A percentile compares a stretch with the other conserved stretches of the same genome.
phyloP scores from a whole-genome alignment of 495 filamentous ascomycete genomes.

The Daldinia vernicosa region DNA sequence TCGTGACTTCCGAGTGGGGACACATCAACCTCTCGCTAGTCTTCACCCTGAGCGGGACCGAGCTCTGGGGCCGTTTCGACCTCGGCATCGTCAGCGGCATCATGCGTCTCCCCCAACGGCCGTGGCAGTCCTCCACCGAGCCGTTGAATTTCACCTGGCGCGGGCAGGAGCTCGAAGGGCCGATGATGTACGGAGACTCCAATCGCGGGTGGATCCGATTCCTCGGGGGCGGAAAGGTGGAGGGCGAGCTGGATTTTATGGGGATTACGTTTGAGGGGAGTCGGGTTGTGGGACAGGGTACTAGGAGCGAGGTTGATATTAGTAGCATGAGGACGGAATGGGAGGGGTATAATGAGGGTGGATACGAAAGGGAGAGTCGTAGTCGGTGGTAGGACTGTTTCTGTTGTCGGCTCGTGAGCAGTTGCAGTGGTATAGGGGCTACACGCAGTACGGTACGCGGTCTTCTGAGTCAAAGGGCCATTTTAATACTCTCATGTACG shows the following conservation, averaged over 20 bases:
- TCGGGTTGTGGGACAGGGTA: constrained; percentile 36
- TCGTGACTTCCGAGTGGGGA: constrained; percentile 25
- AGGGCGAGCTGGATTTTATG: constrained; percentile 39
- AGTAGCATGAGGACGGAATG: constrained; percentile 40
- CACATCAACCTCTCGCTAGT: constrained; percentile 32
- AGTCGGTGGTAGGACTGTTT: constrained; percentile 15
- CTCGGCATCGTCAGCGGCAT: constrained; percentile 46
- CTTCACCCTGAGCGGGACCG: constrained; percentile 46
- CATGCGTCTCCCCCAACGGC: constrained; percentile 42
- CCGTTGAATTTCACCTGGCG: constrained; percentile 45
- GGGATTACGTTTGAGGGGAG: constrained; percentile 34
- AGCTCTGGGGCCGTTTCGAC: constrained; percentile 49
- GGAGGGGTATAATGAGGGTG: constrained; percentile 28
- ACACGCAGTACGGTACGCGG: not conserved
- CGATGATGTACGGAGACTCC: constrained; percentile 16
- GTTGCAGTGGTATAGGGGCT: not conserved
- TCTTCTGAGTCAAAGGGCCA: not conserved
- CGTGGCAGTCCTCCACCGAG: constrained; percentile 40
- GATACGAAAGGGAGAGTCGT: constrained; percentile 28
- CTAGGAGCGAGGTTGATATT: constrained; percentile 47
- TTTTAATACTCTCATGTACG: not conserved
- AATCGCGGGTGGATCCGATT: constrained; percentile 43
- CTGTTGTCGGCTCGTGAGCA: not conserved
- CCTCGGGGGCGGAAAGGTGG: constrained; percentile 44
- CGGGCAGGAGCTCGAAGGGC: constrained; percentile 38